These are phyloP conservation scores for Hypomyces perniciosus DNA, from an alignment of 2,329 filamentous ascomycete genomes.

Conservation along the genomic window DNA sequence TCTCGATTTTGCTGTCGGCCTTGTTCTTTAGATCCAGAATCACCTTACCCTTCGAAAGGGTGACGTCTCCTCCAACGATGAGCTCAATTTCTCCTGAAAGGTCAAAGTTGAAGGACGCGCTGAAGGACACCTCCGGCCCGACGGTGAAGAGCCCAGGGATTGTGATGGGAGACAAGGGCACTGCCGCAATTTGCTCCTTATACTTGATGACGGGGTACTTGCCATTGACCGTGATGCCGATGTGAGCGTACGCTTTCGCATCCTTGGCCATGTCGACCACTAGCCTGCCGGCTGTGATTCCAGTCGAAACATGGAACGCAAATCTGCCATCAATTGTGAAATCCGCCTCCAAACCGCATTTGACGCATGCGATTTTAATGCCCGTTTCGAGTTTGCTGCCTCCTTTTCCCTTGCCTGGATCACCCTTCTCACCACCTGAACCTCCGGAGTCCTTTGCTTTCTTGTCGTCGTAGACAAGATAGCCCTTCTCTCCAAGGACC, in stretches of 20 bases:
- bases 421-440: background rate
- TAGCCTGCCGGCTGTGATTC: background rate
- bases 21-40: background rate
- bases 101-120: background rate
- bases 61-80: background rate
- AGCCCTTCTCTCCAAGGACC: background rate
- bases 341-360: constrained; percentile 4
- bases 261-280: background rate
- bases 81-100: background rate
- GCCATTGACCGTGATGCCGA: background rate
- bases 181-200: background rate
- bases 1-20: background rate
- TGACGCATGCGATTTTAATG: background rate
- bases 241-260: background rate
- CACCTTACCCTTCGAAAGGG: background rate
- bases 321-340: constrained; percentile 1
- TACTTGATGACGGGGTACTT: background rate
- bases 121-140: background rate
- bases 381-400: background rate
- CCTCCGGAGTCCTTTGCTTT: background rate
- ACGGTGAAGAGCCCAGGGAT: background rate
- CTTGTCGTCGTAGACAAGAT: background rate
- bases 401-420: background rate
- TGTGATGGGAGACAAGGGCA: background rate
- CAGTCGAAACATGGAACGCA: background rate